Base-by-base conservation (phyloP, 352 stramenopile species). In the Phytophthora cactorum region DNA sequence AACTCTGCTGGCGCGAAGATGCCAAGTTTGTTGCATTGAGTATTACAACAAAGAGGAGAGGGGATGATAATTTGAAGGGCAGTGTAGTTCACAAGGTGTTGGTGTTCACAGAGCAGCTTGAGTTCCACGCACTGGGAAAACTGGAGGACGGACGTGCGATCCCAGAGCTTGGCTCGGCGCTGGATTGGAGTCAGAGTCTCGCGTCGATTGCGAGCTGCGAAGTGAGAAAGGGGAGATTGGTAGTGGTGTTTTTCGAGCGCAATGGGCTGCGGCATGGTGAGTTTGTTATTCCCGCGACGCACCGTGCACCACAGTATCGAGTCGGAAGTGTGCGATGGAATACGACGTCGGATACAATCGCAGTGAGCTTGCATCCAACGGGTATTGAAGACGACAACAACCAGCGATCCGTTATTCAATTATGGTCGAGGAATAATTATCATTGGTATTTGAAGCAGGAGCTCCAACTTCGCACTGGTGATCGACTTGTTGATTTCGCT, bases 391-490 rank as follows among this genome's bases (percentile, higher is more conserved):
- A 28, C 31, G 38, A 8, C 1, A 34, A 56, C 0, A 36, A 47
- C 0, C 29, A n/a, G 5, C 32, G 44, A 57, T 71, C 68, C 10
- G 51, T 79, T 28, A 45, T 96, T 41, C 82, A 95, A 54, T 55
- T 95, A 10, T 96, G 85, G 85, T 84, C 79, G 22, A 77, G 88
- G 15, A 83, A 72, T 60, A 96, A 96, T 50, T 95, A 95, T 57
- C 86, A 92, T 52, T 96, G 88, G 88, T 94, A 91, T 41, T 60
- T 93, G 41, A 95, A 95, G 53, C 86, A 93, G 47, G 82, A 95
- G 61, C 58, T 64, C 25, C 56, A 63, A 59, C 72, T 77, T 41
- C 51, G 52, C 25, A 43, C 3, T 29, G 61, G 68, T 6, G 14
- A 69, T 9, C 51, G 63, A 2, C 63, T 88, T 22, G 39, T 74